Evolutionary conservation across 1,139 yeast species (phyloP).

Genomic region (Debaryomyces psychrophilus): DNA sequence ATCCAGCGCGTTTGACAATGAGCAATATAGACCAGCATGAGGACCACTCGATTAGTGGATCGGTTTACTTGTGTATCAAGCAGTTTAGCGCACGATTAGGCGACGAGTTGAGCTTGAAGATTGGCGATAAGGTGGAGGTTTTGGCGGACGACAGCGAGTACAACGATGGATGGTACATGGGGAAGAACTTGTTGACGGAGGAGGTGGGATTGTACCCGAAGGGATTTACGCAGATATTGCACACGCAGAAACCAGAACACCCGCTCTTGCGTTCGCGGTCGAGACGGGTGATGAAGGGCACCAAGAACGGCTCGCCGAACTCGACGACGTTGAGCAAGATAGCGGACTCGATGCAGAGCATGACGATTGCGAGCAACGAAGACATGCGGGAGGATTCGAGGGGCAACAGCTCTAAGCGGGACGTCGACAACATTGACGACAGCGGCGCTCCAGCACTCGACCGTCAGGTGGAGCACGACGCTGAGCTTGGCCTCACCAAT

Average conservation of each 20-base stretch:
- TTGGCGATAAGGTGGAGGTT: slow-evolving; percentile 88
- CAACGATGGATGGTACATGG: slow-evolving; percentile 98
- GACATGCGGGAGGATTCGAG: slow-evolving; percentile 1
- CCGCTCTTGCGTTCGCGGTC: slow-evolving; percentile 59
- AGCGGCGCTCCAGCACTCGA: background rate
- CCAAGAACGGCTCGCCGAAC: slow-evolving; percentile 15
- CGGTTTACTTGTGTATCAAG: slow-evolving; percentile 64
- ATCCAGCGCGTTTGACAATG: background rate
- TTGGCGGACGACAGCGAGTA: slow-evolving; percentile 91
- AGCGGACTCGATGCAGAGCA: slow-evolving; percentile 23
- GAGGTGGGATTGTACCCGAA: slow-evolving; percentile 89
- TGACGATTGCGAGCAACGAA: slow-evolving; percentile 7
- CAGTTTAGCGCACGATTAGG: slow-evolving; percentile 85
- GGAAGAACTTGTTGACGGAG: slow-evolving; percentile 70
- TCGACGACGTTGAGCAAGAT: slow-evolving; percentile 19
- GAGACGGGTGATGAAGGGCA: slow-evolving; percentile 46
- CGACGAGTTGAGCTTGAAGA: slow-evolving; percentile 78
- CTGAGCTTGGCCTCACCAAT: background rate
- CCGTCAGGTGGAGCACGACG: background rate
- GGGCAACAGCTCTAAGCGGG: slow-evolving; percentile 1
- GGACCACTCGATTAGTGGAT: slow-evolving; percentile 15
- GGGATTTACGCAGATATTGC: slow-evolving; percentile 65
- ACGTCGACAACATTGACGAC: slow-evolving; percentile 2
- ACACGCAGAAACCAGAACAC: slow-evolving; percentile 22
- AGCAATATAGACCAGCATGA: slow-evolving; percentile 1